Conservation (phyloP, 768 basidiomycete species). For the Agrocybe praecox region DNA sequence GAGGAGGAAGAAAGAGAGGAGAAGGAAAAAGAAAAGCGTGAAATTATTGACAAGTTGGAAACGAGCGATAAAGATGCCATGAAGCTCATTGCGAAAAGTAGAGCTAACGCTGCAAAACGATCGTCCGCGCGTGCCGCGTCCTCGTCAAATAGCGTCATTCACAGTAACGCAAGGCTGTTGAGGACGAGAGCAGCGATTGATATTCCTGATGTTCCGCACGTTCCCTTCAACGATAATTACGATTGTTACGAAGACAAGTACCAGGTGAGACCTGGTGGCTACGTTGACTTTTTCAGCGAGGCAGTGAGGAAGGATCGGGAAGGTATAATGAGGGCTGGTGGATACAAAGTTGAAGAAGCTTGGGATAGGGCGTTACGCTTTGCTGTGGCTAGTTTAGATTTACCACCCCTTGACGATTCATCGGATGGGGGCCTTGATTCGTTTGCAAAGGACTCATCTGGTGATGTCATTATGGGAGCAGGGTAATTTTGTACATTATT, state of each 20-base stretch:
- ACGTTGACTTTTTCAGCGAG: conserved; percentile 76
- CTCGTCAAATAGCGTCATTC: conserved; percentile 37
- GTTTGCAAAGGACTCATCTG: conserved; percentile 28
- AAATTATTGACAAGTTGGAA: conserved; percentile 83
- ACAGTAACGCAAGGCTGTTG: conserved; percentile 51
- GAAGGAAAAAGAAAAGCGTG: conserved; percentile 67
- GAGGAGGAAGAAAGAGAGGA: conserved; percentile 81
- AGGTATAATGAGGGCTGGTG: conserved; percentile 81
- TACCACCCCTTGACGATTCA: conserved; percentile 49
- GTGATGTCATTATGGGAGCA: conserved; percentile 50
- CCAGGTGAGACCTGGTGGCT: conserved; percentile 50
- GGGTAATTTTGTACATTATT: conserved; percentile 25
- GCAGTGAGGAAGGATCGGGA: conserved; percentile 76
- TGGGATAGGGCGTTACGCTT: conserved; percentile 82
- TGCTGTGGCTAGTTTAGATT: conserved; percentile 74
- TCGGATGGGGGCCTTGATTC: conserved; percentile 13
- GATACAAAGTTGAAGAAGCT: conserved; percentile 79
- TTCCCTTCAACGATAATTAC: conserved; percentile 76
- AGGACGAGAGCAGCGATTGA: conserved; percentile 67
- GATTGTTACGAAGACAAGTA: conserved; percentile 77
- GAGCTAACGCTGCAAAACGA: conserved; percentile 65
- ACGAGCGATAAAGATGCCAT: conserved; percentile 72
- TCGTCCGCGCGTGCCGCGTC: conserved; percentile 57
- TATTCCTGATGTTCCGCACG: conserved; percentile 80
- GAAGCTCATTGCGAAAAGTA: conserved; percentile 70